phyloP scores from a whole-genome alignment of 2,329 filamentous ascomycete genomes.

The Grosmannia huntii region DNA sequence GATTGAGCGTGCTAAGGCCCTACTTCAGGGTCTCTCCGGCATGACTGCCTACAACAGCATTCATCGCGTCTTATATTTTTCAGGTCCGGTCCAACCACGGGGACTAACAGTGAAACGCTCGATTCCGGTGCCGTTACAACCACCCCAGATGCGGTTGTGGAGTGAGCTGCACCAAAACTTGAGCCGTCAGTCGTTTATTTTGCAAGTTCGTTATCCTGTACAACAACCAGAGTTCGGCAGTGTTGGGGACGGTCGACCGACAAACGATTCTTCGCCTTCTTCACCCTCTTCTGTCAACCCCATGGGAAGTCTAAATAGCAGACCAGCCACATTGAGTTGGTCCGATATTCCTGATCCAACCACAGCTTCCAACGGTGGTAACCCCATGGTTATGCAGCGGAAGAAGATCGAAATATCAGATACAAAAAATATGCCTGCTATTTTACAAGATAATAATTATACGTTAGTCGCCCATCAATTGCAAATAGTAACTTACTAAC shows the following conservation, averaged over 20 bases:
- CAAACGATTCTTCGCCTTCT: not conserved
- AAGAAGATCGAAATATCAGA: constrained; percentile 45
- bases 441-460: constrained; percentile 40
- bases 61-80: constrained; percentile 40
- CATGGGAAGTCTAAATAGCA: constrained; percentile 24
- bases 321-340: constrained; percentile 40
- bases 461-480: constrained; percentile 23
- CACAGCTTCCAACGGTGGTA: constrained; percentile 15
- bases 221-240: constrained; percentile 27
- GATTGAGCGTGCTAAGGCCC: constrained; percentile 32
- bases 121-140: constrained; percentile 20
- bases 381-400: constrained; percentile 35
- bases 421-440: constrained; percentile 31
- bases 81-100: constrained; percentile 29
- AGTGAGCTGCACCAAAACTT: constrained; percentile 42
- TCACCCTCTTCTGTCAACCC: not conserved
- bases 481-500: not conserved
- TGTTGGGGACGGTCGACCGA: not conserved
- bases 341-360: constrained; percentile 47
- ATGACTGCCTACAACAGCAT: constrained; percentile 38
- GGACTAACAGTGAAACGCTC: constrained; percentile 30
- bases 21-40: constrained; percentile 44
- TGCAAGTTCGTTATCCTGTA: constrained; percentile 44
- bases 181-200: constrained; percentile 40
- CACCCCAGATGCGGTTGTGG: constrained; percentile 27